Conservation (phyloP, 2,329 filamentous ascomycete genomes). For the Clonostachys chloroleuca region DNA sequence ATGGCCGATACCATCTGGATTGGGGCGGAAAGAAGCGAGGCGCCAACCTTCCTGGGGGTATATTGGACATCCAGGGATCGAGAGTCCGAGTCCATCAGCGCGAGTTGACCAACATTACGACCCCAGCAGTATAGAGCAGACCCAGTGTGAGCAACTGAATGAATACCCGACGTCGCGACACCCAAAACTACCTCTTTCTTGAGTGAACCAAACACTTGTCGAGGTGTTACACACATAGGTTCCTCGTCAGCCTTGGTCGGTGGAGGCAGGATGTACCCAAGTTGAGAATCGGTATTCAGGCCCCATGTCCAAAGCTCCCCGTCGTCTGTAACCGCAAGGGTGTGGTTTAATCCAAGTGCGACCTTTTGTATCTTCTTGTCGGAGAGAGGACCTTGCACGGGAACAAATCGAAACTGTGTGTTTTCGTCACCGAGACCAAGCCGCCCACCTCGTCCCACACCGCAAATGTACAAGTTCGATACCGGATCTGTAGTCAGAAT, state of each 20-base stretch:
- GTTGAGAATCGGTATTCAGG: slow-evolving; percentile 76
- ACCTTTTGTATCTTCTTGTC: slow-evolving; percentile 74
- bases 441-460: slow-evolving; percentile 84
- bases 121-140: slow-evolving; percentile 88
- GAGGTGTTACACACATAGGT: slow-evolving; percentile 73
- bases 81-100: slow-evolving; percentile 91
- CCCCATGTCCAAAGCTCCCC: slow-evolving; percentile 97
- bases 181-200: slow-evolving; percentile 83
- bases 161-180: slow-evolving; percentile 81
- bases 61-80: slow-evolving; percentile 82
- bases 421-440: slow-evolving; percentile 87
- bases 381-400: slow-evolving; percentile 71
- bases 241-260: slow-evolving; percentile 71
- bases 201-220: slow-evolving; percentile 86
- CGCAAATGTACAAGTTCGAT: slow-evolving; percentile 89
- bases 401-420: slow-evolving; percentile 81
- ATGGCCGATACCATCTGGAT: slow-evolving; percentile 84
- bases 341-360: slow-evolving; percentile 87
- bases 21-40: slow-evolving; percentile 61
- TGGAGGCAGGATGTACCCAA: slow-evolving; percentile 75
- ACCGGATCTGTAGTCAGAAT: slow-evolving; percentile 83
- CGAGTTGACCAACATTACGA: slow-evolving; percentile 90
- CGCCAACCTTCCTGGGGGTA: slow-evolving; percentile 81
- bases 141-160: slow-evolving; percentile 84
- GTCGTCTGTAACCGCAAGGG: slow-evolving; percentile 75